Evolutionary conservation across 1,284 basidiomycete species (phyloP), one percentile per base, ranked within the genome.

Genomic region (Volvariella surrecta): DNA sequence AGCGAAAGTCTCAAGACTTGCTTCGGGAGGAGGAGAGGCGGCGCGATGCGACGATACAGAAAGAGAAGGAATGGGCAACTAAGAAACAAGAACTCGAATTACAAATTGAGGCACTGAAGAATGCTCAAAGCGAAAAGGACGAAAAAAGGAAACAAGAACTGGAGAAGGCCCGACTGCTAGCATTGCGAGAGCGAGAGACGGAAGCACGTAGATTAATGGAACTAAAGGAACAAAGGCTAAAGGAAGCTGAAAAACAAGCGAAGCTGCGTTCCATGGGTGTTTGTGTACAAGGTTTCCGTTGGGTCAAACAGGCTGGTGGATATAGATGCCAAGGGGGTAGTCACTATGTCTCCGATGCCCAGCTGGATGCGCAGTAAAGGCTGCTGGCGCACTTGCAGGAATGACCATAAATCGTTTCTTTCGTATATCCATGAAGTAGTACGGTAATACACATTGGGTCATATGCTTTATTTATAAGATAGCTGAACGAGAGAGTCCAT

Each of bases 271-370:
- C 50, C 0, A 68, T 79, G 63, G 80, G 80, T 0, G 58, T 74
- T 2, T 82, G 79, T 50, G 49, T 56, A 3, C 63, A 52, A 18
- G 78, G 79, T 1, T 82, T 48, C 52, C 55, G 47, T 11, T 82
- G 80, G 79, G 69, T 73, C 39, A 64, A 62, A 43, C 58, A 66
- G 40, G 32, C 37, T 0, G 48, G 48, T 9, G 73, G 75, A 1
- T 82, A 78, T 62, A 60, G 70, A 2, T 82, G 79, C 52, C 61
- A 64, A 2, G 79, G 73, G 9, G 80, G 79, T 0, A 7, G 45
- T 1, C 78, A 81, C 57, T 73, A 61, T 38, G 58, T 81, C 7
- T 37, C 52, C 10, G 32, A 47, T 32, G 34, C 19, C 9, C 48
- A 52, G 28, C 30, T 31, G 9, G n/a, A 9, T 15, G 30, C 30